Base-by-base conservation (phyloP, 805 yeast genomes). In the Candida peoriensis region DNA sequence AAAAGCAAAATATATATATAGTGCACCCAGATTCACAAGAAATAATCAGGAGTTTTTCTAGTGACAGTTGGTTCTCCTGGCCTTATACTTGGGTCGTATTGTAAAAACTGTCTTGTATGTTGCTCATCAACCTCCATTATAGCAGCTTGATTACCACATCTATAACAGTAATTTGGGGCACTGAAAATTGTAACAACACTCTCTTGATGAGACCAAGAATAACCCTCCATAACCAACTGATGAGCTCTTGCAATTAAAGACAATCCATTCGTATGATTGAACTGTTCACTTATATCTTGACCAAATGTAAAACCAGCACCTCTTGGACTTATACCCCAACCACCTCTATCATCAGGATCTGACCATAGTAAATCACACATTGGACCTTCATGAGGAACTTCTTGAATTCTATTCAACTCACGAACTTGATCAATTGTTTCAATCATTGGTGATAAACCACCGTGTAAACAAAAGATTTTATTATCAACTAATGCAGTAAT, bases 261-360 rank as follows among this genome's bases (percentile, higher is more conserved):
- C 45, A 89, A 68, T 46, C 82, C 88, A 58, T 89, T 89, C 14
- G 88, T 81, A 63, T 88, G 96, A 58, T 89, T 89, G 64, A 89
- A 89, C 56, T 87, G 95, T 58, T 85, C 95, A 47, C 89, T 76
- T 52, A 88, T 86, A 68, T 89, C 96, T 65, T 82, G 94, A 51
- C 97, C 97, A 75, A 89, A 89, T 54, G 96, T 86, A 80, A 84
- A 89, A 61, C 97, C 97, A 43, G 97, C 97, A 70, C 96, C 96
- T 76, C 97, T 78, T 61, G 96, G 96, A 55, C 93, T 81, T 47
- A 89, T 85, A 44, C 96, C 96, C 97, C 97, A 89, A 52, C 96
- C 96, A 50, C 95, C 96, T 57, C 96, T 73, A 61, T 89, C 96
- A 60, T 89, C 97, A 20, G 97, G 97, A 61, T 89, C 97, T 4